Percentiles rank a stretch among this genome's conserved stretches.
phyloP scores from a whole-genome alignment of 225 moss, liverwort and hornwort genomes.

The Pleurozium schreberi region DNA sequence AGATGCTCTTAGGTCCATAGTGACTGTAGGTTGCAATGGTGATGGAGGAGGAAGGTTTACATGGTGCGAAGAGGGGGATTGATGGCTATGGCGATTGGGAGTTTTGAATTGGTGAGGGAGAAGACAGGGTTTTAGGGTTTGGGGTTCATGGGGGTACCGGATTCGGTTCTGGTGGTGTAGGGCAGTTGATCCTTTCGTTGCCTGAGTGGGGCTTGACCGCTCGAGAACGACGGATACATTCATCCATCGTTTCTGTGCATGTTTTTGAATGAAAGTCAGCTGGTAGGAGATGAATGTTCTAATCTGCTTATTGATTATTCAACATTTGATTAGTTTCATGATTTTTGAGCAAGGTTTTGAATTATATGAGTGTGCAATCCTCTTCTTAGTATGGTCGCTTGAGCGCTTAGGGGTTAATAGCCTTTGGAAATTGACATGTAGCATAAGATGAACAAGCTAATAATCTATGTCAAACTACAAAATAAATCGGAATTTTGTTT shows the following conservation, averaged over 20 bases:
- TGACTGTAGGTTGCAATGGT: not conserved
- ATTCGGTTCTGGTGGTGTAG: not conserved
- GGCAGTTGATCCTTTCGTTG: not conserved
- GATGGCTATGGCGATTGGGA: not conserved
- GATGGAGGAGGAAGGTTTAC: not conserved
- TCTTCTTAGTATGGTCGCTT: no score
- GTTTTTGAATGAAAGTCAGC: not conserved
- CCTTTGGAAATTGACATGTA: no score
- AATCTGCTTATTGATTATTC: not conserved
- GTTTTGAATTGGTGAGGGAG: not conserved
- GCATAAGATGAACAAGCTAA: no score
- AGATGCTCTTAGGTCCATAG: slow-evolving; percentile 15
- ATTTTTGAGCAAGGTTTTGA: not conserved
- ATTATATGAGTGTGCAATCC: no score
- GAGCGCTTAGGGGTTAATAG: no score
- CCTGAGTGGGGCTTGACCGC: no score
- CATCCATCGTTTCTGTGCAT: not conserved
- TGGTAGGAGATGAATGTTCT: not conserved
- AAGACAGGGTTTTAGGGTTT: not conserved
- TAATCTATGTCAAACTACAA: no score
- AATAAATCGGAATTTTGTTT: no score
- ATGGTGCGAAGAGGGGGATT: not conserved
- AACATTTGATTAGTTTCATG: not conserved
- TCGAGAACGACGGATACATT: not conserved
- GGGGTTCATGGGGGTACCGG: not conserved